Percentiles rank a stretch among this genome's conserved stretches.
Evolutionary conservation across 768 basidiomycete species (phyloP).

Genomic region (Lactifluus hygrophoroides): DNA sequence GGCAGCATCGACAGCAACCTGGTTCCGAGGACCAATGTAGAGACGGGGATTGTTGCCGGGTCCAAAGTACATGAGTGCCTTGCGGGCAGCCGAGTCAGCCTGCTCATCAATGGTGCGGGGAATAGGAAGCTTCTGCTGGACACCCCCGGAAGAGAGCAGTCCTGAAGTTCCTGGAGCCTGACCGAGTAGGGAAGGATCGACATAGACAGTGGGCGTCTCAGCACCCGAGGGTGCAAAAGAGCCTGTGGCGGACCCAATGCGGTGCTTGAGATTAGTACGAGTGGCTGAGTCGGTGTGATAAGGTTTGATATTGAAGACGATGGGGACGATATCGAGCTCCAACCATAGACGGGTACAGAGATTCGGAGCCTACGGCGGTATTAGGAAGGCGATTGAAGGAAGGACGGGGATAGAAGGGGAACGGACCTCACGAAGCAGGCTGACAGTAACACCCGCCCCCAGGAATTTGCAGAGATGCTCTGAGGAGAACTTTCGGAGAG

Average conservation of each 20-base stretch:
- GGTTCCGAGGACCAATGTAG: slow-evolving; percentile 73
- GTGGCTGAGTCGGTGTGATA: slow-evolving; percentile 75
- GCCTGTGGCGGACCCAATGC: slow-evolving; percentile 70
- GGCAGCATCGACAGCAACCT: slow-evolving; percentile 79
- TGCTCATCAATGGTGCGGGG: slow-evolving; percentile 75
- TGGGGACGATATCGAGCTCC: slow-evolving; percentile 74
- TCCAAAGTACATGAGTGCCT: slow-evolving; percentile 75
- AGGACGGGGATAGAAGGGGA: background rate
- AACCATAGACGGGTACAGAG: slow-evolving; percentile 82
- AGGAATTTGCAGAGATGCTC: slow-evolving; percentile 84
- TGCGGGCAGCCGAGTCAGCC: slow-evolving; percentile 79
- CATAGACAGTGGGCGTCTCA: slow-evolving; percentile 65
- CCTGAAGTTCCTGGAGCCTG: slow-evolving; percentile 22
- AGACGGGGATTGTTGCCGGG: slow-evolving; percentile 79
- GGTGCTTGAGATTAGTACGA: slow-evolving; percentile 72
- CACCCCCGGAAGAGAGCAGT: slow-evolving; percentile 36
- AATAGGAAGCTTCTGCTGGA: slow-evolving; percentile 56
- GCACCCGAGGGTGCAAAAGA: slow-evolving; percentile 71
- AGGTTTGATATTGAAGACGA: slow-evolving; percentile 80
- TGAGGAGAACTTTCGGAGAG: slow-evolving; percentile 59
- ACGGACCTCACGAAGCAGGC: slow-evolving; percentile 58
- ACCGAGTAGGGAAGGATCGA: slow-evolving; percentile 47
- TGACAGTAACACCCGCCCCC: slow-evolving; percentile 69
- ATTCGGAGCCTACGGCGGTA: slow-evolving; percentile 50
- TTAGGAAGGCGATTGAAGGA: slow-evolving; percentile 13